Evolutionary conservation across 176 grass and related monocot genomes (phyloP).

Genomic region (Bolboschoenus planiculmis): DNA sequence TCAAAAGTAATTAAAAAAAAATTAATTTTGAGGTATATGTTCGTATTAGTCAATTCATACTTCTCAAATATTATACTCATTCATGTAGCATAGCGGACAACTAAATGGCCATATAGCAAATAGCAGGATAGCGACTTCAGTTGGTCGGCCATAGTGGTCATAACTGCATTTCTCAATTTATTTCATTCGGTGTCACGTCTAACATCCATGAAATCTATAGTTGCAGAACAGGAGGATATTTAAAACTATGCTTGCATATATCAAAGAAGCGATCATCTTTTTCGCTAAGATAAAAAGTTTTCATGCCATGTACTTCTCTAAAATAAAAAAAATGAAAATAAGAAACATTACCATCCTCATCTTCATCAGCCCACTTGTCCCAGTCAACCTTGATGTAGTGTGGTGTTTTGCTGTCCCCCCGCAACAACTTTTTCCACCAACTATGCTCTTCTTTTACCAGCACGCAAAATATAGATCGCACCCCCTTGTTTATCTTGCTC

Average conservation of each 20-base stretch:
- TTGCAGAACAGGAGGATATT: neutral
- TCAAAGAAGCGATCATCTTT: neutral
- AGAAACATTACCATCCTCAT: conserved; percentile 62
- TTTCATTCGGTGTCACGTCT: neutral
- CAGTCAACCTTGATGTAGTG: conserved; percentile 92
- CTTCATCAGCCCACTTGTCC: conserved; percentile 99
- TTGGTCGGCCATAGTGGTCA: neutral
- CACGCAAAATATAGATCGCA: conserved; percentile 65
- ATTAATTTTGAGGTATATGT: neutral
- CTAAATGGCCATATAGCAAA: neutral
- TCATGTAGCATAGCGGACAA: neutral
- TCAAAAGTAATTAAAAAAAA: neutral
- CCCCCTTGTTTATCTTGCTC: conserved; percentile 76
- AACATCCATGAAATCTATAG: neutral
- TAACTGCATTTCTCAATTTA: neutral
- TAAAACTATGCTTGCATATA: neutral
- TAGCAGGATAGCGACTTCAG: neutral
- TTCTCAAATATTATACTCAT: neutral
- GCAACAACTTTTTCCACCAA: conserved; percentile 90
- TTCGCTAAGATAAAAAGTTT: neutral
- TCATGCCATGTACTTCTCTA: neutral
- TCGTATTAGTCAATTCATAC: neutral
- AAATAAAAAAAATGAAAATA: neutral
- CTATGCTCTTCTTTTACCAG: conserved; percentile 61
- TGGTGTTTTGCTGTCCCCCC: conserved; percentile 49